Percentiles rank a stretch among this genome's conserved stretches.
These are phyloP conservation scores for Trypanosoma platydactyli DNA, from an alignment of 208 protist genomes.

Conservation along the genomic window DNA sequence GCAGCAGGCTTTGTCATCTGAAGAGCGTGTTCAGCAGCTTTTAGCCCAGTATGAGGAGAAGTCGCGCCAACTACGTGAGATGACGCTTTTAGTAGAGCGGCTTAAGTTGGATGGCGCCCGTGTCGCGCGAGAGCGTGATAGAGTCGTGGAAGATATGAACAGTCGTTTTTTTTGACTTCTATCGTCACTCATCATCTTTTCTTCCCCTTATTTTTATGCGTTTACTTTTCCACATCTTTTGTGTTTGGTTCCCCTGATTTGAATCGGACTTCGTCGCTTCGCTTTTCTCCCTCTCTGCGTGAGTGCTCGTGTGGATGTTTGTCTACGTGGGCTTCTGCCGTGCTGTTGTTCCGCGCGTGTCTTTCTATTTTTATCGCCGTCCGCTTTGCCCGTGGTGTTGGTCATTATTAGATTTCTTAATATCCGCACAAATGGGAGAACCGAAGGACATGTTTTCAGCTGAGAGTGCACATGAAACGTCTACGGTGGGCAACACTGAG, in stretches of 20 bases:
- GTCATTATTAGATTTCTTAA: too few relatives aligned
- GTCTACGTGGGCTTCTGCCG: too few relatives aligned
- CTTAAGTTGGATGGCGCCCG: constrained; percentile 55
- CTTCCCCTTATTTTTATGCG: constrained; percentile 1
- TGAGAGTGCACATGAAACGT: neutral
- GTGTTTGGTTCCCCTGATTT: neutral
- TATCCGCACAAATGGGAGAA: too few relatives aligned
- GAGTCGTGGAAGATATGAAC: constrained; percentile 44
- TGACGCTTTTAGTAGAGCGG: constrained; percentile 53
- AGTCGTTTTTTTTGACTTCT: constrained; percentile 13
- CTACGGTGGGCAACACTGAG: neutral
- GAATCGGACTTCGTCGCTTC: neutral
- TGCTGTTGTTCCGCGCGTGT: too few relatives aligned
- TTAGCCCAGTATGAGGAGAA: constrained; percentile 45
- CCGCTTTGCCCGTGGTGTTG: too few relatives aligned
- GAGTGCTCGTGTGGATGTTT: neutral
- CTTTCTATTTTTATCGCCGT: constrained; percentile 1
- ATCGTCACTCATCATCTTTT: neutral
- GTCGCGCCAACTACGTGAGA: constrained; percentile 38
- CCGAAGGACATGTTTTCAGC: too few relatives aligned
- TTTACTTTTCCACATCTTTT: neutral
- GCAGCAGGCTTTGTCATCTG: constrained; percentile 40
- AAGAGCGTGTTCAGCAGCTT: constrained; percentile 43
- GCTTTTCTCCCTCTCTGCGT: constrained; percentile 3
- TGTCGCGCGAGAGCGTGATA: constrained; percentile 40